phyloP scores from a whole-genome alignment of 2,329 filamentous ascomycete species.

The Torrubiella hemipterigena region DNA sequence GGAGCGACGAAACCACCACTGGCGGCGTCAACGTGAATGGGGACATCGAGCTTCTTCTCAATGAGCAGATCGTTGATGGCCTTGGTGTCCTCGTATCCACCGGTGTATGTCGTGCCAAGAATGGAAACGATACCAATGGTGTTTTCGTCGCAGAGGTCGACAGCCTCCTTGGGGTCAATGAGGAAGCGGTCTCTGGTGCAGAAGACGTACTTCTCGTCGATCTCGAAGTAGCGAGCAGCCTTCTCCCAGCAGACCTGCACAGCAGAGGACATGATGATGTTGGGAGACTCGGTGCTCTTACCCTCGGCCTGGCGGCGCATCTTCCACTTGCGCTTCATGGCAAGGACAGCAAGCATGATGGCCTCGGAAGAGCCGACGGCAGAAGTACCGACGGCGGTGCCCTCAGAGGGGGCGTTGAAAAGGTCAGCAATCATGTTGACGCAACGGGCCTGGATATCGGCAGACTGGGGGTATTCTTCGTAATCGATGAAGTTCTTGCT shows the following conservation, averaged over 20 bases:
- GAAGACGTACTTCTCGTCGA: conserved; percentile 75
- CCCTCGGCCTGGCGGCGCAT: conserved; percentile 74
- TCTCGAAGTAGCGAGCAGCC: conserved; percentile 76
- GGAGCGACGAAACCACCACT: conserved; percentile 88
- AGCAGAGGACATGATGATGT: conserved; percentile 90
- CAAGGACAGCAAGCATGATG: conserved; percentile 71
- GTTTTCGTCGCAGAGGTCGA: conserved; percentile 51
- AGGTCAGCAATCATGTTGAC: conserved; percentile 83
- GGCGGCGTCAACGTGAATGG: conserved; percentile 90
- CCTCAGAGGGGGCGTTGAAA: conserved; percentile 68
- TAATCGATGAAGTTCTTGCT: conserved; percentile 94
- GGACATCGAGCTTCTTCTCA: conserved; percentile 61
- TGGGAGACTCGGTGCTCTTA: conserved; percentile 69
- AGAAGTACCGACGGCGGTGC: conserved; percentile 70
- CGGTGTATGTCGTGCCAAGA: conserved; percentile 86
- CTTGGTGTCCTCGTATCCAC: conserved; percentile 91
- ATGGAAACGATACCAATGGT: conserved; percentile 89
- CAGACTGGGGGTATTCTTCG: conserved; percentile 70
- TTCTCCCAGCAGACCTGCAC: conserved; percentile 99
- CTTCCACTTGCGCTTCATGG: conserved; percentile 94
- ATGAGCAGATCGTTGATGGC: conserved; percentile 78
- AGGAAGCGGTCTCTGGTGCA: conserved; percentile 50
- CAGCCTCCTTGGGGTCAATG: conserved; percentile 50
- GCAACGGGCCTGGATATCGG: conserved; percentile 84
- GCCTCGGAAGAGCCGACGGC: conserved; percentile 84